These are phyloP conservation scores for Tolypocladium paradoxum DNA, from an alignment of 2,329 filamentous ascomycete species.

Conservation along the genomic window DNA sequence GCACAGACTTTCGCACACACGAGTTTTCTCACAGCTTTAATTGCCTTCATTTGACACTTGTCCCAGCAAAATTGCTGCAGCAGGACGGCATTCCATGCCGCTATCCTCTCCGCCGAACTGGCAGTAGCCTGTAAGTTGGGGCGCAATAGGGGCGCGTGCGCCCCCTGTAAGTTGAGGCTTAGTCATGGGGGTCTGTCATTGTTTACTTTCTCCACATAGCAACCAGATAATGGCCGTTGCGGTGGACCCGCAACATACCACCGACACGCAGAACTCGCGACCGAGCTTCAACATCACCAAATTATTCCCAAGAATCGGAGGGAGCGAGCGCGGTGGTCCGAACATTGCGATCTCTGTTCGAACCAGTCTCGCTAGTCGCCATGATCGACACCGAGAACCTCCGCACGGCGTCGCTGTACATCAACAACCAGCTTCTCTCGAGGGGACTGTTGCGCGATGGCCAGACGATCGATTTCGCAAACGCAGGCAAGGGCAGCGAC, in stretches of 20 bases:
- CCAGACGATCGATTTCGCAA: constrained; percentile 71
- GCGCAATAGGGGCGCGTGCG: no score
- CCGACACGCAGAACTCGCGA: not conserved
- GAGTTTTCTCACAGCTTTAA: no score
- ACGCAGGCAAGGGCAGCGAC: constrained; percentile 51
- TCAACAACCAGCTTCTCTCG: constrained; percentile 61
- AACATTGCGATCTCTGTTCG: not conserved
- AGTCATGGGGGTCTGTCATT: constrained; percentile 16
- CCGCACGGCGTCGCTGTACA: constrained; percentile 57
- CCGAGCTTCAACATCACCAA: not conserved
- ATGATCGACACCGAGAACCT: constrained; percentile 53
- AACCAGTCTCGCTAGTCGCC: constrained; percentile 6
- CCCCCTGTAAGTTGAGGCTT: constrained; percentile 6
- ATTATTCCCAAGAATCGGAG: not conserved
- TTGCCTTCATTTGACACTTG: no score
- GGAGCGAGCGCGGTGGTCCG: not conserved
- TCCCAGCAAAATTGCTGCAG: no score
- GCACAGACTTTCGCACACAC: no score
- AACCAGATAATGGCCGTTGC: constrained; percentile 13
- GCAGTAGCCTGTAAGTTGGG: no score
- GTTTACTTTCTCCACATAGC: constrained; percentile 29
- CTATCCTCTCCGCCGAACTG: no score
- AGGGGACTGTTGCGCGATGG: constrained; percentile 56
- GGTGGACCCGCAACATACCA: not conserved
- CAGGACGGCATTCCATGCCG: no score